A percentile compares a stretch with the other conserved stretches of the same genome.
phyloP scores from a whole-genome alignment of 495 filamentous ascomycete genomes.

The Aspergillus nidulans region DNA sequence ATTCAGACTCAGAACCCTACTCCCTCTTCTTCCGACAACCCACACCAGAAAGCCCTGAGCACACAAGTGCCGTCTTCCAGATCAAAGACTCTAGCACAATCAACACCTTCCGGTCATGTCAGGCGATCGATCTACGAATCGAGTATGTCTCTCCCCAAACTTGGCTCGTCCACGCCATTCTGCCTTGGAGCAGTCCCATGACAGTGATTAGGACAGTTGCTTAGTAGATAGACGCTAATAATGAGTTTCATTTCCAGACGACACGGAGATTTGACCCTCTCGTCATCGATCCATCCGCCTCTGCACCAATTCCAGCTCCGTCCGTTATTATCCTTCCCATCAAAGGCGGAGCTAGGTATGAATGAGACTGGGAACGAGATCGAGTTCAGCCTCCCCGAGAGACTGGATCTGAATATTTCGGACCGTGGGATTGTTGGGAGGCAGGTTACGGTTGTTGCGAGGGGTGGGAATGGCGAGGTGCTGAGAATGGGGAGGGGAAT shows the following conservation, averaged over 20 bases:
- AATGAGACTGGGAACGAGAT: slow-evolving; percentile 14
- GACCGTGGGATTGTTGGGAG: slow-evolving; percentile 39
- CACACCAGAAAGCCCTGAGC: slow-evolving; percentile 9
- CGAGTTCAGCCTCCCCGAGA: slow-evolving; percentile 52
- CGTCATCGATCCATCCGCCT: background rate
- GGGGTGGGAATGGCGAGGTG: slow-evolving; percentile 18
- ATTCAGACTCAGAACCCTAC: slow-evolving; percentile 18
- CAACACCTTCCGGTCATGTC: slow-evolving; percentile 3
- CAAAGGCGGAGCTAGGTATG: no score
- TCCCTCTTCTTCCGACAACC: slow-evolving; percentile 34
- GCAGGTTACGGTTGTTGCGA: slow-evolving; percentile 30
- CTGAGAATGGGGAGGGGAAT: slow-evolving; percentile 31
- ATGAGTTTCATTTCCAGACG: slow-evolving; percentile 16
- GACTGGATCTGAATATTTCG: slow-evolving; percentile 52
- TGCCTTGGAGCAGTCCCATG: no score
- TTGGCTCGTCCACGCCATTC: no score
- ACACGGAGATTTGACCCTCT: slow-evolving; percentile 33
- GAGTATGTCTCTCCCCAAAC: slow-evolving; percentile 29
- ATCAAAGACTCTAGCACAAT: slow-evolving; percentile 19
- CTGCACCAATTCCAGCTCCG: slow-evolving; percentile 19
- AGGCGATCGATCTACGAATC: slow-evolving; percentile 29
- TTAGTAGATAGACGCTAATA: no score
- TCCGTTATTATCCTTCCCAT: background rate
- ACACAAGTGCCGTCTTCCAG: slow-evolving; percentile 29
- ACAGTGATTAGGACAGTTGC: no score